Evolutionary conservation across 495 filamentous ascomycete species (phyloP).

Genomic region (Podospora anserina): DNA sequence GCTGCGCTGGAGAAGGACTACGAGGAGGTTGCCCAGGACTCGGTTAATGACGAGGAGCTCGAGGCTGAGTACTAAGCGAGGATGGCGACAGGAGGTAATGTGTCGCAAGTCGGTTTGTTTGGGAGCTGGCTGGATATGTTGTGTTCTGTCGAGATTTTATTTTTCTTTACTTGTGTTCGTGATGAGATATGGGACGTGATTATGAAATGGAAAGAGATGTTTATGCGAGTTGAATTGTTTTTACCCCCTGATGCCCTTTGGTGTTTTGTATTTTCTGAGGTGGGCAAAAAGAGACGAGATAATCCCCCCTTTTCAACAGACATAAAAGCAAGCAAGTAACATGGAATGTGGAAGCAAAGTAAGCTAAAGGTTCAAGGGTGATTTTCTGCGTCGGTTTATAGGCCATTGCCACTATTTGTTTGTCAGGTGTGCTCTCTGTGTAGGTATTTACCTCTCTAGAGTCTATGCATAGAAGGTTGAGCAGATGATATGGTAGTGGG

Average conservation of each 20-base stretch:
- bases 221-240: not conserved
- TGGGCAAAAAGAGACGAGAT: not conserved
- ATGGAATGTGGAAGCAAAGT: not conserved
- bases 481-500: too few relatives aligned
- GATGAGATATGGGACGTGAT: slow-evolving; percentile 6
- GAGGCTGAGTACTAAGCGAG: slow-evolving; percentile 67
- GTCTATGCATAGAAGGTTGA: too few relatives aligned
- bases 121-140: slow-evolving; percentile 9
- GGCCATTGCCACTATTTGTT: too few relatives aligned
- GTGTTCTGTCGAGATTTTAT: not conserved
- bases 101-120: not conserved
- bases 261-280: too few relatives aligned
- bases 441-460: too few relatives aligned
- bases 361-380: not conserved
- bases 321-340: not conserved
- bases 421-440: too few relatives aligned
- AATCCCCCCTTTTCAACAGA: not conserved
- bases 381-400: too few relatives aligned
- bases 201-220: slow-evolving; percentile 11
- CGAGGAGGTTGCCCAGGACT: slow-evolving; percentile 82
- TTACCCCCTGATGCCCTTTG: too few relatives aligned
- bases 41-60: slow-evolving; percentile 57
- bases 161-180: not conserved
- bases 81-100: not conserved
- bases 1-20: slow-evolving; percentile 90